Evolutionary conservation across 768 basidiomycete genomes (phyloP), one percentile per base, ranked within the genome.

Genomic region (Panellus pusillus): DNA sequence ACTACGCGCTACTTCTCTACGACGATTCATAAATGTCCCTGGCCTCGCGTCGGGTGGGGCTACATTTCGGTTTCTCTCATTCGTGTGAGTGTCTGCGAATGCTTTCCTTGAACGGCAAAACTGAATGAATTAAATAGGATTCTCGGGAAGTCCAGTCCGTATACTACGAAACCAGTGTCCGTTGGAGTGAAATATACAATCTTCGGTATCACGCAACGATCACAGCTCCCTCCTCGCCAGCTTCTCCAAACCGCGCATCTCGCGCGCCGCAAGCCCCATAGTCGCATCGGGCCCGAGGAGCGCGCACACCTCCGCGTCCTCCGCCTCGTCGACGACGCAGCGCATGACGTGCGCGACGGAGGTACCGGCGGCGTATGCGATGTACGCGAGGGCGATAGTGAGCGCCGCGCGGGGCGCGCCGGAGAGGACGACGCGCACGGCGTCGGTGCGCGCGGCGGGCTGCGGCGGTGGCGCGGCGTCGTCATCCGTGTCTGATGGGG

Each of bases 401-500:
- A 60, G 55, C 2, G 47, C 39, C 3, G 42, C 36, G 4, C 55
- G 59, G 20, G 55, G 38, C 2, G 59, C 54, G 24, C 59, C 59
- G n/a, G 50, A 14, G 6, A 60, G 35, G 15, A 60, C 12, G 20
- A 60, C 59, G 18, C 52, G 59, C 5, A 54, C 54, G 8, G 59
- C 47, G 19, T 60, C 58, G 27, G 51, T 51, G 9, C 40, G 54
- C 6, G 46, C 47, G 1, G 13, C 18, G 15, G 31, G 20, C 19
- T 20, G 43, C n/a, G 24, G 19, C n/a, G 29, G 8, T 18, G 47
- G 12, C 24, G 13, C 38, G 20, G 27, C 35, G 0, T 43, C 47
- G 17, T 37, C 38, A 44, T 40, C 38, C 14, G 42, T 7, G n/a
- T 9, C 15, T 9, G 38, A n/a, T n/a, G 29, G 31, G 2, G 29